Conservation (phyloP, 306 rosid genomes). For the Lathyrus tuberosus region DNA sequence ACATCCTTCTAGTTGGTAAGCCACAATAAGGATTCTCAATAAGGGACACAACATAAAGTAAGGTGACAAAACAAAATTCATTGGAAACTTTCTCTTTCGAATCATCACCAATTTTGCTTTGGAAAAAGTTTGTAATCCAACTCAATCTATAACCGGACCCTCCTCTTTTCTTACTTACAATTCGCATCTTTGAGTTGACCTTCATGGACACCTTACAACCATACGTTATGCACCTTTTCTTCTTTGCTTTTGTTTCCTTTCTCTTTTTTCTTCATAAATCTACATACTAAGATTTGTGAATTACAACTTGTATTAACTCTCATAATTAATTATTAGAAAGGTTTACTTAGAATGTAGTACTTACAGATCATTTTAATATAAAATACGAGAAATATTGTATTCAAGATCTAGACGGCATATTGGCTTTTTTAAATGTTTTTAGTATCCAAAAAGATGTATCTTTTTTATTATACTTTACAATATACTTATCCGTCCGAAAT, state of each 20-base stretch:
- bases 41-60: constrained; percentile 37
- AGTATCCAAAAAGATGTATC: background rate
- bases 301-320: background rate
- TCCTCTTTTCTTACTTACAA: constrained; percentile 19
- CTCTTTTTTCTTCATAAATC: background rate
- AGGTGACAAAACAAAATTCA: constrained; percentile 49
- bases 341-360: background rate
- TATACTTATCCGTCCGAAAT: no score
- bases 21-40: background rate
- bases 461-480: background rate
- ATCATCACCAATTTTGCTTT: constrained; percentile 49
- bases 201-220: constrained; percentile 31
- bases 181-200: constrained; percentile 45
- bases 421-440: background rate
- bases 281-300: background rate
- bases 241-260: background rate
- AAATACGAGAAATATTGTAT: background rate
- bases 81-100: constrained; percentile 47
- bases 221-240: background rate
- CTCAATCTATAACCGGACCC: constrained; percentile 55
- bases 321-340: background rate
- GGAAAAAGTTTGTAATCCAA: constrained; percentile 49
- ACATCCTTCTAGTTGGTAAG: background rate
- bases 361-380: background rate
- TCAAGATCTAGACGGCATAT: background rate